Evolutionary conservation across 1,284 basidiomycete species (phyloP).

Genomic region (Abortiporus biennis): DNA sequence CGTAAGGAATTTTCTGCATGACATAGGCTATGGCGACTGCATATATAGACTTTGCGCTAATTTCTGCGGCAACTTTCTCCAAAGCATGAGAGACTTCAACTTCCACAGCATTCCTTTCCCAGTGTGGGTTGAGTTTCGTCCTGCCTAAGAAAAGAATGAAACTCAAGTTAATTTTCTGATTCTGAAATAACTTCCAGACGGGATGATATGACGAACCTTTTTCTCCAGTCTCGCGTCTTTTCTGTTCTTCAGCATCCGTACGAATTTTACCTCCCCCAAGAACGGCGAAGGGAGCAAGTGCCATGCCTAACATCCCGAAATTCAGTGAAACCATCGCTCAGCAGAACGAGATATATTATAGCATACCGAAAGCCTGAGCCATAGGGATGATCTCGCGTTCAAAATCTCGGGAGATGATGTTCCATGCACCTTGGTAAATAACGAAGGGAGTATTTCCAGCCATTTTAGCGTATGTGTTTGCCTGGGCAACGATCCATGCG

Average conservation of each 20-base stretch:
- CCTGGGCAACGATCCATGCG: constrained; percentile 44
- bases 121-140: constrained; percentile 17
- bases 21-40: constrained; percentile 24
- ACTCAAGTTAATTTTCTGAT: neutral
- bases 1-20: constrained; percentile 41
- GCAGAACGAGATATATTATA: neutral
- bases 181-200: neutral
- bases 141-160: constrained; percentile 20
- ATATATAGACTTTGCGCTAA: constrained; percentile 30
- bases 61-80: constrained; percentile 35
- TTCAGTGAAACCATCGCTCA: neutral
- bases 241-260: constrained; percentile 41
- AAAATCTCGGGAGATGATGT: constrained; percentile 37
- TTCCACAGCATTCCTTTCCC: constrained; percentile 33
- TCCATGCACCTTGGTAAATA: constrained; percentile 50
- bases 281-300: constrained; percentile 46
- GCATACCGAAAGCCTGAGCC: constrained; percentile 13
- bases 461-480: constrained; percentile 42
- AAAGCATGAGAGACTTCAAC: constrained; percentile 30
- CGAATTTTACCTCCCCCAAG: constrained; percentile 42
- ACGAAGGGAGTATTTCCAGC: constrained; percentile 41
- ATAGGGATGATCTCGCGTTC: constrained; percentile 57
- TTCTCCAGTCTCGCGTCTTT: constrained; percentile 34
- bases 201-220: constrained; percentile 19
- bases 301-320: constrained; percentile 17